Conservation (phyloP, 2,329 filamentous ascomycete species). For the Phialophora tarda region DNA sequence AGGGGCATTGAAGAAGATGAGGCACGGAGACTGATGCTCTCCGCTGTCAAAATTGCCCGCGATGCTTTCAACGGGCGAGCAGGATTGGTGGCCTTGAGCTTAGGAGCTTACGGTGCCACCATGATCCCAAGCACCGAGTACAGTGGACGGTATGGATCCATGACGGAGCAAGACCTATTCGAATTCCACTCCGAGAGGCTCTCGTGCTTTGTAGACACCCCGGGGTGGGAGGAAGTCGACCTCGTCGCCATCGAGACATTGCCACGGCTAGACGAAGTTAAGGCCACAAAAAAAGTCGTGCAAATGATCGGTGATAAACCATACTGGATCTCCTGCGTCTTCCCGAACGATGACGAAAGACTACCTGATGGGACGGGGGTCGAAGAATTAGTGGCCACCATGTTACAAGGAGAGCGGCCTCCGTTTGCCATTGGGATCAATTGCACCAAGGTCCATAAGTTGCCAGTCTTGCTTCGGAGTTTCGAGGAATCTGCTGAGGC, state of each 20-base stretch:
- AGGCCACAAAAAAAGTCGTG: conserved; percentile 59
- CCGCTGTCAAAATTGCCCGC: conserved; percentile 47
- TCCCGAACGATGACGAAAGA: conserved; percentile 58
- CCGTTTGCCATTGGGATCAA: conserved; percentile 72
- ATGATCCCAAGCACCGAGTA: conserved; percentile 72
- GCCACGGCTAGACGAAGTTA: conserved; percentile 66
- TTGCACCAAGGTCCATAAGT: conserved; percentile 58
- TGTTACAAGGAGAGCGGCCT: conserved; percentile 41
- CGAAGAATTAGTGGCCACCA: conserved; percentile 50
- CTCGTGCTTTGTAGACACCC: conserved; percentile 55
- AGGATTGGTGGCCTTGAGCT: conserved; percentile 60
- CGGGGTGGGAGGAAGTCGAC: conserved; percentile 52
- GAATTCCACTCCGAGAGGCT: conserved; percentile 65
- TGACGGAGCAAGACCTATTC: conserved; percentile 54
- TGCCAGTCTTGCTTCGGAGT: conserved; percentile 40
- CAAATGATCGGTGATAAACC: conserved; percentile 44
- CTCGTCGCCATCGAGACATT: conserved; percentile 71
- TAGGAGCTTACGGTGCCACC: conserved; percentile 71
- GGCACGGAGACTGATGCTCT: conserved; percentile 44
- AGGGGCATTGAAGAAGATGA: conserved; percentile 34
- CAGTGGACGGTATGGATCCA: conserved; percentile 61
- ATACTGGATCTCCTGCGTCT: conserved; percentile 70
- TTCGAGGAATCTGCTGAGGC: conserved; percentile 46
- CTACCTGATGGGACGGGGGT: conserved; percentile 64
- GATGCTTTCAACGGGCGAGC: conserved; percentile 48